Evolutionary conservation across 345 rosid species (phyloP), one percentile per base, ranked within the genome.

Genomic region (Linum usitatissimum): DNA sequence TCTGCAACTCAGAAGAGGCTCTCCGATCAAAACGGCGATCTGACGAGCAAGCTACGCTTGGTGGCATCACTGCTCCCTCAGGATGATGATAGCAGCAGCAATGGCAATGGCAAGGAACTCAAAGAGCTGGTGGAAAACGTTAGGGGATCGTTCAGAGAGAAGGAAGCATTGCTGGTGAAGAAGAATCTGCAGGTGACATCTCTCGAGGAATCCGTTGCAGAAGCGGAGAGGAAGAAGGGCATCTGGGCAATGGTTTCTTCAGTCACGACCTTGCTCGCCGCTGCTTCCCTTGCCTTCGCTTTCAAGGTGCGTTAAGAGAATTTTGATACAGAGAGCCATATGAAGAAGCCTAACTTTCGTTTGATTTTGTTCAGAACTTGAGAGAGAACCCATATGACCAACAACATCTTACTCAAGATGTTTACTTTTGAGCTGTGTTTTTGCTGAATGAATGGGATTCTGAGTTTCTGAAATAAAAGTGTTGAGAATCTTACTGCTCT

Each of bases 231-330:
- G 80, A 79, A 78, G 73, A 86, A 75, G 70, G 71, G 64, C 59
- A 71, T 90, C 19, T 82, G 89, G 90, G 79, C 88, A 34, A 5
- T 76, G 57, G 70, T 93, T 20, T 81, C 96, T 9, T 84, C 96
- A 0, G 84, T 84, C 17, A 71, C 91, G 48, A 83, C 91, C 3
- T 10, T 93, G 65, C 42, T 86, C 38, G 85, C 87, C 42, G 96
- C 92, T 12, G 81, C 70, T 9, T 77, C 81, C 12, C 55, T 90
- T 68, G 91, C 88, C 4, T 84, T 81, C 73, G 78, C 73, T 48
- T 79, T 84, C 30, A 78, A 73, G 66, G 59, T 62, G 48, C 91
- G 81, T 13, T 86, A 73, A 83, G 57, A 45, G 51, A 7, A 5
- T 34, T 34, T 5, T 5, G 8, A 34, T 4, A 34, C 3, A 34